Percentiles rank a stretch among this genome's conserved stretches.
Evolutionary conservation across 2,329 filamentous ascomycete genomes (phyloP).

Genomic region (Alternaria sp.): DNA sequence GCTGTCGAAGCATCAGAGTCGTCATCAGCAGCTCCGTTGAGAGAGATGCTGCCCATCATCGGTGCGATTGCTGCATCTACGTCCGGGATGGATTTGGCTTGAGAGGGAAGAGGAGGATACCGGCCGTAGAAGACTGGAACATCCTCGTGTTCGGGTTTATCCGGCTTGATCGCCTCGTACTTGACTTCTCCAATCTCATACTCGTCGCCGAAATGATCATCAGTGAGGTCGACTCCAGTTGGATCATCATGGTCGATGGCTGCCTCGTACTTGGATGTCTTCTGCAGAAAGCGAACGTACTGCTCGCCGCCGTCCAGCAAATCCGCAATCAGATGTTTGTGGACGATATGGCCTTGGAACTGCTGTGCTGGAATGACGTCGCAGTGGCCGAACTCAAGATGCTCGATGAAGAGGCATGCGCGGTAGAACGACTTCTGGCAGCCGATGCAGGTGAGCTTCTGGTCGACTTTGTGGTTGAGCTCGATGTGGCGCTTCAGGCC

Average conservation of each 20-base stretch:
- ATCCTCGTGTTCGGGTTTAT: conserved; percentile 8
- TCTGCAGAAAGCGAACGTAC: conserved; percentile 34
- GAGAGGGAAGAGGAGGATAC: conserved; percentile 32
- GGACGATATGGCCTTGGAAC: conserved; percentile 58
- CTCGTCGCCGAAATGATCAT: conserved; percentile 16
- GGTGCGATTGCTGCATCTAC: conserved; percentile 12
- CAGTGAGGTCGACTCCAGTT: conserved; percentile 9
- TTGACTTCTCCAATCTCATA: conserved; percentile 24
- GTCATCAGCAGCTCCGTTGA: conserved; percentile 6
- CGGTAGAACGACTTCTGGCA: conserved; percentile 57
- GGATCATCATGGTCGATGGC: conserved; percentile 37
- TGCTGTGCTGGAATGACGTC: conserved; percentile 49
- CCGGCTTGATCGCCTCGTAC: conserved; percentile 36
- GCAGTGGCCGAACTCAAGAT: conserved; percentile 63
- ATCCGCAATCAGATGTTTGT: conserved; percentile 56
- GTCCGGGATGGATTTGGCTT: neutral
- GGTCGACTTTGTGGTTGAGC: conserved; percentile 55
- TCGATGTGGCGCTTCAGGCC: conserved; percentile 61
- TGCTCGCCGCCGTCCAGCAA: conserved; percentile 28
- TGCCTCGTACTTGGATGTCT: conserved; percentile 37
- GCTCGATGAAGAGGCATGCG: conserved; percentile 58
- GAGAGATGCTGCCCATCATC: conserved; percentile 20
- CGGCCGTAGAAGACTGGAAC: neutral
- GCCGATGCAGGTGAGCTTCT: conserved; percentile 61
- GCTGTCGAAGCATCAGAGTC: conserved; percentile 17